Conservation (phyloP, 208 protist genomes). For the Wallacemonas rigidus region DNA sequence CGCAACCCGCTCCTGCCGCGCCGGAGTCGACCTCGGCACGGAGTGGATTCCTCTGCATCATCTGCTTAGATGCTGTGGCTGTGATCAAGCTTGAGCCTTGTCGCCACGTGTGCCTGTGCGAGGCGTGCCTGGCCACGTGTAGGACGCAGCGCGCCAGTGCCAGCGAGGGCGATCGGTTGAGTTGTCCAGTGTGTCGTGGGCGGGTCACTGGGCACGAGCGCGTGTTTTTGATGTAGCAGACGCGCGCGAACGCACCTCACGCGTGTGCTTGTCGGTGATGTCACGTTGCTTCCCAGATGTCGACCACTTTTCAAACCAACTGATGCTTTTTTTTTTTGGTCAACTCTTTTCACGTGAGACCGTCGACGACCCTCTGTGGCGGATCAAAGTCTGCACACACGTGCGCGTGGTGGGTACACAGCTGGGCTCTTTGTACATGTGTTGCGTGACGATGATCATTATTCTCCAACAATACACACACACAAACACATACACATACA, state of each 20-base stretch:
- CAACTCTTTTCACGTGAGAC: no score
- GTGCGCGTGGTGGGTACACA: no score
- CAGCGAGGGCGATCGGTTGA: not conserved
- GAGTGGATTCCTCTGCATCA: not conserved
- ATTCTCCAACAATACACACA: no score
- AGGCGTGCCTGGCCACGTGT: not conserved
- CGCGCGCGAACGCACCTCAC: no score
- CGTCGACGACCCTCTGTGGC: no score
- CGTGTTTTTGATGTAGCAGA: conserved; percentile 1
- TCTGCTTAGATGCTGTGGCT: conserved; percentile 12
- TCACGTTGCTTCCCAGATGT: no score
- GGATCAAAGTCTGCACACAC: no score
- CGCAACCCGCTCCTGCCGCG: not conserved
- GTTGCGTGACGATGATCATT: not conserved
- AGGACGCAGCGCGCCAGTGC: not conserved
- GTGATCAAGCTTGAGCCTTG: conserved; percentile 8
- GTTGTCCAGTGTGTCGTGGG: not conserved
- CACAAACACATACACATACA: no score
- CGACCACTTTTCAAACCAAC: no score
- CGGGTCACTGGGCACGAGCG: not conserved
- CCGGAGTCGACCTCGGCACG: not conserved
- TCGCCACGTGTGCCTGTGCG: conserved; percentile 10
- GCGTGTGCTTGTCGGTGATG: no score
- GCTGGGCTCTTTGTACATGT: not conserved
- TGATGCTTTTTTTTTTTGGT: no score